Percentiles rank a stretch among this genome's conserved stretches.
Evolutionary conservation across 768 basidiomycete species (phyloP).

Genomic region (Ramaria sp.): DNA sequence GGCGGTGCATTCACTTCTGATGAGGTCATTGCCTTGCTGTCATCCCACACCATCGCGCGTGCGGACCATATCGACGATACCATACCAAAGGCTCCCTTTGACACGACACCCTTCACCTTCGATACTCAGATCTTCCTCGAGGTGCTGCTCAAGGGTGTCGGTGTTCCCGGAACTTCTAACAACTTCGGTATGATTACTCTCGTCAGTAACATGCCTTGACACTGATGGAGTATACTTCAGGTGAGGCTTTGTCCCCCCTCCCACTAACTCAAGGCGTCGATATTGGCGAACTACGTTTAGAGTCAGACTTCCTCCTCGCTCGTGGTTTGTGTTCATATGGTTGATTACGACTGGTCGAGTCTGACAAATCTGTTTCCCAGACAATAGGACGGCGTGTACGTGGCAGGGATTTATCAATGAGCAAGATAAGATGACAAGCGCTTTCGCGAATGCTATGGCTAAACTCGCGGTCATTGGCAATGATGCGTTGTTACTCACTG

Average conservation of each 20-base stretch:
- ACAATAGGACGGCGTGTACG: conserved; percentile 1
- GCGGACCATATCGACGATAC: conserved; percentile 7
- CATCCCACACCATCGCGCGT: not conserved
- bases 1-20: too few species aligned
- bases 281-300: conserved; percentile 19
- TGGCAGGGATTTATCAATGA: conserved; percentile 12
- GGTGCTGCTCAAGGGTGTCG: too few species aligned
- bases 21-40: too few species aligned
- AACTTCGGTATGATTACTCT: not conserved
- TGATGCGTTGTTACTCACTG: conserved; percentile 24
- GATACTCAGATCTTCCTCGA: too few species aligned
- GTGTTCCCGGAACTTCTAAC: too few species aligned
- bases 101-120: not conserved
- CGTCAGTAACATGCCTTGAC: not conserved
- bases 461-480: conserved; percentile 35
- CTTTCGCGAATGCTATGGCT: conserved; percentile 32
- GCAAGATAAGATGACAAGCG: conserved; percentile 23
- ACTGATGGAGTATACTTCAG: not conserved
- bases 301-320: conserved; percentile 18
- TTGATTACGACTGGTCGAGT: not conserved
- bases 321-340: conserved; percentile 14
- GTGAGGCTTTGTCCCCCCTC: conserved; percentile 19
- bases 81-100: conserved; percentile 8
- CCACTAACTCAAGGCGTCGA: not conserved
- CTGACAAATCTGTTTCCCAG: not conserved